Evolutionary conservation across 306 rosid genomes (phyloP).

Genomic region (Rosa chinensis): DNA sequence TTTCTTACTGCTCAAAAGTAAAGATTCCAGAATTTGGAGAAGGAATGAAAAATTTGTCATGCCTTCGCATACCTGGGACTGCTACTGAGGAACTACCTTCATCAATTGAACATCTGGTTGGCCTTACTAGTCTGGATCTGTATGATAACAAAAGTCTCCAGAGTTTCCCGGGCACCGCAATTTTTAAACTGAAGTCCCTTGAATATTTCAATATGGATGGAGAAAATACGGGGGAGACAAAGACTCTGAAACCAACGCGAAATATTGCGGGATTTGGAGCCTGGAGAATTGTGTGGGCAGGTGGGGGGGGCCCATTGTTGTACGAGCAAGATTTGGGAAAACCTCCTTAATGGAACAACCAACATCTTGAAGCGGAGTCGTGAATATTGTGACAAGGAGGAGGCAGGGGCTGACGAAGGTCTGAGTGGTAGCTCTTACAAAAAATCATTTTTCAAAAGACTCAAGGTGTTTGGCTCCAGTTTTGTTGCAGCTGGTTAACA

Average conservation of each 20-base stretch:
- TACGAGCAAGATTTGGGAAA: no score
- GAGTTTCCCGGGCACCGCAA: not conserved
- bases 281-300: no score
- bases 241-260: not conserved
- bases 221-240: not conserved
- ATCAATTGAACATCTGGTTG: not conserved
- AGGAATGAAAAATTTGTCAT: not conserved
- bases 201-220: not conserved
- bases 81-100: constrained; percentile 6
- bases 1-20: constrained; percentile 11
- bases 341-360: not conserved
- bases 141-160: not conserved
- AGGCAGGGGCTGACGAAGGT: not conserved
- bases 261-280: no score
- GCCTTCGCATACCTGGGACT: not conserved
- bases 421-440: not conserved
- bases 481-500: no score
- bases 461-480: no score
- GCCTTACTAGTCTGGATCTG: not conserved
- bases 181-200: constrained; percentile 17
- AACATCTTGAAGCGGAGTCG: not conserved
- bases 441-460: not conserved
- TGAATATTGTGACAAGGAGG: not conserved
- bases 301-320: no score
- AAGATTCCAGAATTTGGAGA: constrained; percentile 17